A percentile compares a stretch with the other conserved stretches of the same genome.
These are phyloP conservation scores for Pleurotus tuber-regium DNA, from an alignment of 768 basidiomycete species.

Conservation along the genomic window DNA sequence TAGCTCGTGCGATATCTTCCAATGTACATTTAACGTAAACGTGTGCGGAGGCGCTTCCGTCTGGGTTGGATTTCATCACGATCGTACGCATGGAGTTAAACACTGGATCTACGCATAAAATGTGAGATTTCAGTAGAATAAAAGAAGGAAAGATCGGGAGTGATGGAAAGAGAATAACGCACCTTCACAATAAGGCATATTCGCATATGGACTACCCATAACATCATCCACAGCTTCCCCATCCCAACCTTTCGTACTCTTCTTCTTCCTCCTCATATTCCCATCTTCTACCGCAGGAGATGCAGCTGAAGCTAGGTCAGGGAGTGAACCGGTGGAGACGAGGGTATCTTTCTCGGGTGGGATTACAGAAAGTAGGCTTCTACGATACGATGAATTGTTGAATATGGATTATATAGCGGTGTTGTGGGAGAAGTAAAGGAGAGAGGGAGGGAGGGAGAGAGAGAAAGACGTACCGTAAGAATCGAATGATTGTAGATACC, in stretches of 20 bases:
- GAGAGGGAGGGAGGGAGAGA: no score
- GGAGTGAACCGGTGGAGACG: slow-evolving; percentile 40
- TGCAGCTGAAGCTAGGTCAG: slow-evolving; percentile 36
- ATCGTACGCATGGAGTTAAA: slow-evolving; percentile 55
- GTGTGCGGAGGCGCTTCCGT: slow-evolving; percentile 72
- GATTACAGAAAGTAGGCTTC: slow-evolving; percentile 59
- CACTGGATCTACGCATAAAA: slow-evolving; percentile 39
- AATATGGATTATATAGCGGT: not conserved
- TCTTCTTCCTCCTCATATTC: slow-evolving; percentile 38
- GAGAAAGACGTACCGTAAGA: slow-evolving; percentile 67
- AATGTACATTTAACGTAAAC: slow-evolving; percentile 69
- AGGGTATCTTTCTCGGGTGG: slow-evolving; percentile 50
- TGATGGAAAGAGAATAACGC: slow-evolving; percentile 12
- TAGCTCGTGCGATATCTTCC: slow-evolving; percentile 73
- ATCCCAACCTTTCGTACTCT: slow-evolving; percentile 67
- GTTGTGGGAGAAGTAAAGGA: no score
- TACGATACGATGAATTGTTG: slow-evolving; percentile 14
- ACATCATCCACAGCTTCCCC: slow-evolving; percentile 51
- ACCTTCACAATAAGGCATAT: slow-evolving; percentile 44
- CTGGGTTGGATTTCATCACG: slow-evolving; percentile 53
- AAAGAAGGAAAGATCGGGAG: not conserved
- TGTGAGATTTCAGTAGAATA: slow-evolving; percentile 5
- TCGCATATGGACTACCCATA: no score
- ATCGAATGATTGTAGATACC: slow-evolving; percentile 81
- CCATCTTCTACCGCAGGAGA: slow-evolving; percentile 29